phyloP scores from a whole-genome alignment of 2,329 filamentous ascomycete species.

The Arthrobotrys sphaeroides region DNA sequence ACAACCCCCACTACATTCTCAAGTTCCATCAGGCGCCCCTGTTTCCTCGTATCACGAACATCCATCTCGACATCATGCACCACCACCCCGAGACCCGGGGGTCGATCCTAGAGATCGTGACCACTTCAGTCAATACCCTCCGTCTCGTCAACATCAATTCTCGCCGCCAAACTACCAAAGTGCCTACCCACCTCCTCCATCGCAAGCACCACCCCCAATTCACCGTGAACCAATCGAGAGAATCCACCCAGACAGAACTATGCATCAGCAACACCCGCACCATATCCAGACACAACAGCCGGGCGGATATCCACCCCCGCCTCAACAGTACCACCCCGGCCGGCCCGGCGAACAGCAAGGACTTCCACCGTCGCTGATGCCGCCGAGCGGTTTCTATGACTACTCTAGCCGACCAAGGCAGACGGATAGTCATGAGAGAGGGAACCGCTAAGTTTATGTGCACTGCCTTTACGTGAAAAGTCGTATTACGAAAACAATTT shows the following conservation, averaged over 20 bases:
- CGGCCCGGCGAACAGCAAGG: slow-evolving; percentile 21
- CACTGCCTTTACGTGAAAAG: not conserved
- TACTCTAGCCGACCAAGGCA: slow-evolving; percentile 34
- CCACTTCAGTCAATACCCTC: slow-evolving; percentile 23
- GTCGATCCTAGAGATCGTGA: slow-evolving; percentile 34
- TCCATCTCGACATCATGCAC: slow-evolving; percentile 41
- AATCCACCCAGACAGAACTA: slow-evolving; percentile 47
- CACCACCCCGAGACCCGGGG: slow-evolving; percentile 14
- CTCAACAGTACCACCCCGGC: slow-evolving; percentile 39
- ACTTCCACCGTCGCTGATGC: slow-evolving; percentile 20
- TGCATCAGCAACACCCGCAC: slow-evolving; percentile 44
- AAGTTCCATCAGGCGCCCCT: slow-evolving; percentile 6
- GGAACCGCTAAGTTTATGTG: slow-evolving; percentile 18
- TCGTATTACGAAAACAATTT: not conserved
- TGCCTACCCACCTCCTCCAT: slow-evolving; percentile 42
- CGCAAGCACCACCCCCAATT: slow-evolving; percentile 33
- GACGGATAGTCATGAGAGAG: slow-evolving; percentile 51
- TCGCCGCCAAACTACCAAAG: slow-evolving; percentile 43
- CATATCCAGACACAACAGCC: slow-evolving; percentile 47
- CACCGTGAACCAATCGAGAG: slow-evolving; percentile 47
- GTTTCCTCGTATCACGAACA: slow-evolving; percentile 42
- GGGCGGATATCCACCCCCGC: slow-evolving; percentile 38
- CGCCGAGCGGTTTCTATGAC: slow-evolving; percentile 24
- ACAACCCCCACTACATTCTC: slow-evolving; percentile 39
- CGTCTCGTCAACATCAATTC: slow-evolving; percentile 33